Evolutionary conservation across 1,284 basidiomycete genomes (phyloP), one percentile per base, ranked within the genome.

Genomic region (Papiliotrema fonsecae): DNA sequence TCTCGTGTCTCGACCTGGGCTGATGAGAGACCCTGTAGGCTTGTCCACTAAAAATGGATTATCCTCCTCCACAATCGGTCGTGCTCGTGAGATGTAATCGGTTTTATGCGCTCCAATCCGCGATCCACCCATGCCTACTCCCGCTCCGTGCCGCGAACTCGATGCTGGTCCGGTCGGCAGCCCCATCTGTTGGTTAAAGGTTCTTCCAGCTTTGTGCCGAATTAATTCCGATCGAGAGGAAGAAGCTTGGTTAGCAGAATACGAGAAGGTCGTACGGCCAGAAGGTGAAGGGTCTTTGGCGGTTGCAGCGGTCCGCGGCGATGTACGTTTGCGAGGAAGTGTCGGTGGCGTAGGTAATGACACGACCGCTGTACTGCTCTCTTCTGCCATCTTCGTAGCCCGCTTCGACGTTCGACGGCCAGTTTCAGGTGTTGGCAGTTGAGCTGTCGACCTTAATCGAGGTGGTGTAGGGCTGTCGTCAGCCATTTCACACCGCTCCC

Each of bases 291-390:
- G 60, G 9, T 26, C 27, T 18, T 34, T 3, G 22, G 27, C 16
- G 6, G 10, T 18, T 24, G 22, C 46, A 28, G 32, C 38, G 24
- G 45, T 25, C 16, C 32, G 22, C 18, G 43, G 18, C n/a, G 31
- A 21, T 26, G 24, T 47, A 11, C 58, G 59, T 42, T 61, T 57
- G 16, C 64, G 76, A 16, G 81, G 81, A 7, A 68, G 78, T 9
- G 76, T 78, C 16, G 84, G 82, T 76, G 77, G 76, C 4, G 73
- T 69, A 14, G 83, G 82, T 2, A 77, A 76, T 59, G 65, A 40
- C 67, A 57, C 58, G 80, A 77, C 77, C 78, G 73, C 44, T n/a
- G 45, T 45, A 37, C 27, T 21, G 16, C 37, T 51, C 44, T 9
- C 42, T 19, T 25, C 45, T 30, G 10, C 16, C 5, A 28, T 10